These are phyloP conservation scores for Syzygium malaccense DNA, from an alignment of 441 rosid species.

Conservation along the genomic window DNA sequence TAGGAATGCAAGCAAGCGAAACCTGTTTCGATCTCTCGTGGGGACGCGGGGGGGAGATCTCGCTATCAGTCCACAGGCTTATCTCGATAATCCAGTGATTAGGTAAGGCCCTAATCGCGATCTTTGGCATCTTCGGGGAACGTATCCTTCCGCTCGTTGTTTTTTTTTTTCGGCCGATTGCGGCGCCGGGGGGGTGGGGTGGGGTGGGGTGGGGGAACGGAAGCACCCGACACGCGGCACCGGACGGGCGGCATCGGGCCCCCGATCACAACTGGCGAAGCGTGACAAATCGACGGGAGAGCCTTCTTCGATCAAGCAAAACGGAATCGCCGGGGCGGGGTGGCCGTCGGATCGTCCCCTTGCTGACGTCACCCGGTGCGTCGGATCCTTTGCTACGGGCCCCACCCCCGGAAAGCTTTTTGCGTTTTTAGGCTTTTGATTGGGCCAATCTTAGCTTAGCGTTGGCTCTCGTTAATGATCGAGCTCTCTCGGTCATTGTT, in stretches of 20 bases:
- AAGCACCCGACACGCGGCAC: too few relatives aligned
- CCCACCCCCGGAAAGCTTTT: too few relatives aligned
- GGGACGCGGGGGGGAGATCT: too few relatives aligned
- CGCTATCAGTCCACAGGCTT: too few relatives aligned
- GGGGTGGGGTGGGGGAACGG: too few relatives aligned
- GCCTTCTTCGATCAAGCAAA: background rate
- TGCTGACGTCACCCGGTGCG: background rate
- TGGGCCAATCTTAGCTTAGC: too few relatives aligned
- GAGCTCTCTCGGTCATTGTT: too few relatives aligned
- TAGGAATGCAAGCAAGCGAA: too few relatives aligned
- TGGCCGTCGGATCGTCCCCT: background rate
- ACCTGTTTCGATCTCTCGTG: too few relatives aligned
- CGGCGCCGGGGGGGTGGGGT: background rate
- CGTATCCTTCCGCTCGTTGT: background rate
- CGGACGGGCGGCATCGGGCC: background rate
- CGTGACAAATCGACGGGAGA: background rate
- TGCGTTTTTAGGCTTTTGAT: too few relatives aligned
- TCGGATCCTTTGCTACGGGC: background rate
- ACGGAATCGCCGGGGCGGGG: background rate
- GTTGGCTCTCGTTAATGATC: too few relatives aligned
- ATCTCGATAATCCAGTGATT: fast-evolving
- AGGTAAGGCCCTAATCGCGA: background rate
- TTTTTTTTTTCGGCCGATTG: background rate
- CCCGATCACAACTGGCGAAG: background rate
- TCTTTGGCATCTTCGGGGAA: background rate